Base-by-base conservation (phyloP, 2,329 filamentous ascomycete species). In the Beauveria sp. region DNA sequence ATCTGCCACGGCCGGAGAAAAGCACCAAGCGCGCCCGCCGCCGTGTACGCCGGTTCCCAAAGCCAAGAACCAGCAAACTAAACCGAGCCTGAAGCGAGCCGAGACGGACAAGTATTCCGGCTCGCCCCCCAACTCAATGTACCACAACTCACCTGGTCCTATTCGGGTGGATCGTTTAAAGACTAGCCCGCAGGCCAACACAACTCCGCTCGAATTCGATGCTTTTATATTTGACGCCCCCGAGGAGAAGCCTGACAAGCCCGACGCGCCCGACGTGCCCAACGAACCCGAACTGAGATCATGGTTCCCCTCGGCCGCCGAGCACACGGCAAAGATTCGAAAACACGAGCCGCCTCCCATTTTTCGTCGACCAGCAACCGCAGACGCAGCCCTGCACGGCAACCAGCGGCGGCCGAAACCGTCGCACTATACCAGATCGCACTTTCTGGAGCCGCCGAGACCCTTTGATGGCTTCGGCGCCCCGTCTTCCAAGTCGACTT, bases 361-460 rank as follows among this genome's bases (percentile, higher is more conserved):
- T 10, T 58, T 54, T 30, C 54, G 62, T 53, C 68, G 67, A 24
- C 69, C 70, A 34, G 64, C 65, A 14, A 66, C 69, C 4, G 68
- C 67, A 14, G 72, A 69, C 59, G 63, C 40, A 30, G 63, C 44
- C 47, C 54, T 61, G 14, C 53, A 61, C 7, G 18, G 22, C 44
- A 48, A 30, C 28, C 58, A 16, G 26, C 53, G 59, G 16, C 53
- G 53, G 2, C 26, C 46, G 10, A 46, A 55, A 63, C 88, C 89
- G 1, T 78, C 92, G 6, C 74, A 92, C 34, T 88, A 90, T 67
- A 78, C 91, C 46, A 86, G 66, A 41, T 68, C 85, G 0, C 77
- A 79, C 54, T 88, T 87, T 68, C 78, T 81, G 55, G 86, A 89
- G 63, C 86, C 86, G 20, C 79, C 87, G 70, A 80, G 80, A 68